Base-by-base conservation (phyloP, 192 early-diverging fungal species). In the Mortierella antarctica region DNA sequence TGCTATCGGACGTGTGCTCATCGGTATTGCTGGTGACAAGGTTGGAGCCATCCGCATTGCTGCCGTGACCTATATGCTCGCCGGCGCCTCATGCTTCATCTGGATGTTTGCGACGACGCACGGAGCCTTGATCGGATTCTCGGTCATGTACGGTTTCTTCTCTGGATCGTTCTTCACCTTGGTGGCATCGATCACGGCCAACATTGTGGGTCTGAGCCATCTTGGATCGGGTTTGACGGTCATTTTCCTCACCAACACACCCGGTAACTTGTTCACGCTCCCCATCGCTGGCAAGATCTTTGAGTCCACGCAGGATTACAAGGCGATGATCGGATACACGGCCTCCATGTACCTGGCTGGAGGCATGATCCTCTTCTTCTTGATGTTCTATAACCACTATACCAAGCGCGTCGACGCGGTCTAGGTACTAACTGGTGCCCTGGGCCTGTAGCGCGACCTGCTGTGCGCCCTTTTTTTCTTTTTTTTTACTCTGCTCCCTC, bases 101-200 rank as follows among this genome's bases (percentile, higher is more conserved):
- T 82, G 83, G 70, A 80, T 88, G 77, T 88, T 82, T 76, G 59
- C 75, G 21, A 72, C 79, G 48, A 51, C 76, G 1, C 47, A 79
- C 39, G 69, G 76, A 21, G 63, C 69, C 0, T 49, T 79, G 56
- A 58, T 79, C 39, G 76, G 61, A 5, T 79, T 79, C 56, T 71
- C 76, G 39, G 52, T 79, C 57, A 57, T 67, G 14, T 74, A 67
- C n/a, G 72, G 72, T 8, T 74, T 74, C 57, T 66, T 74, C 57
- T 74, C 72, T 4, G 72, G 72, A 5, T 63, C 72, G 2, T 74
- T 74, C 65, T 74, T 74, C 58, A 74, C 72, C 2, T 42, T 74
- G 63, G 46, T 74, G 8, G 72, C 72, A 7, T 74, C 72, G 57
- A 74, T 74, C 23, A 74, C 72, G 0, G 72, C 72, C 21, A 74